These are phyloP conservation scores for Glutinoglossum americanum DNA, from an alignment of 495 filamentous ascomycete genomes.

Conservation along the genomic window DNA sequence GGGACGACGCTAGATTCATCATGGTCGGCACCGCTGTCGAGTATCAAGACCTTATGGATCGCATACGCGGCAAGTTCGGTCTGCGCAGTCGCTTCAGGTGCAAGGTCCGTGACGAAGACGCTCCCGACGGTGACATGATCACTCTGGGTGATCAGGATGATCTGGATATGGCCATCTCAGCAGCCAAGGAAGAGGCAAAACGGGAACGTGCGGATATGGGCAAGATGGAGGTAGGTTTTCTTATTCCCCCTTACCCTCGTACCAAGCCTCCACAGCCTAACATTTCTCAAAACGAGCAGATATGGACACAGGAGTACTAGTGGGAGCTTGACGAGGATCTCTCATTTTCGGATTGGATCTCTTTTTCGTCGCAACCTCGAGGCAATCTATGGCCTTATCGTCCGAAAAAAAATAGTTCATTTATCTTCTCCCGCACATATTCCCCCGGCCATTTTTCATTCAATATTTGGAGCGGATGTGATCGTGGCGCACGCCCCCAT, in stretches of 20 bases:
- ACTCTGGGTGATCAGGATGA: conserved; percentile 95
- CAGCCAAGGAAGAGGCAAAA: conserved; percentile 42
- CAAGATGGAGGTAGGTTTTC: conserved; percentile 72
- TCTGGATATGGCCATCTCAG: conserved; percentile 60
- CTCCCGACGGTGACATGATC: conserved; percentile 70
- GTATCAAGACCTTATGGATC: conserved; percentile 52
- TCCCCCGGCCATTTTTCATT: too few species aligned
- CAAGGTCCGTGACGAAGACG: conserved; percentile 64
- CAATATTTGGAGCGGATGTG: too few species aligned
- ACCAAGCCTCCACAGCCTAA: background rate
- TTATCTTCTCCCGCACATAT: too few species aligned
- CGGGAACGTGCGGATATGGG: conserved; percentile 64
- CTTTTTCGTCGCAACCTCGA: too few species aligned
- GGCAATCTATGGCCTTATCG: too few species aligned
- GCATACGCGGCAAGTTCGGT: conserved; percentile 68
- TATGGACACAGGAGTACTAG: background rate
- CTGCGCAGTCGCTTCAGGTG: conserved; percentile 51
- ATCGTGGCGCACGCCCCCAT: too few species aligned
- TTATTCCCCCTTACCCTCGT: background rate
- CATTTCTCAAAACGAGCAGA: background rate
- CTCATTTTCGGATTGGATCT: too few species aligned
- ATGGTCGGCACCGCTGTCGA: conserved; percentile 55
- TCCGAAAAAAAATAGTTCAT: too few species aligned
- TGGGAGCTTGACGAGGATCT: too few species aligned
- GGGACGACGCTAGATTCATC: conserved; percentile 83